Evolutionary conservation across 148 eudicot genomes (phyloP), one percentile per base, ranked within the genome.

Genomic region (Rhododendron ovatum): DNA sequence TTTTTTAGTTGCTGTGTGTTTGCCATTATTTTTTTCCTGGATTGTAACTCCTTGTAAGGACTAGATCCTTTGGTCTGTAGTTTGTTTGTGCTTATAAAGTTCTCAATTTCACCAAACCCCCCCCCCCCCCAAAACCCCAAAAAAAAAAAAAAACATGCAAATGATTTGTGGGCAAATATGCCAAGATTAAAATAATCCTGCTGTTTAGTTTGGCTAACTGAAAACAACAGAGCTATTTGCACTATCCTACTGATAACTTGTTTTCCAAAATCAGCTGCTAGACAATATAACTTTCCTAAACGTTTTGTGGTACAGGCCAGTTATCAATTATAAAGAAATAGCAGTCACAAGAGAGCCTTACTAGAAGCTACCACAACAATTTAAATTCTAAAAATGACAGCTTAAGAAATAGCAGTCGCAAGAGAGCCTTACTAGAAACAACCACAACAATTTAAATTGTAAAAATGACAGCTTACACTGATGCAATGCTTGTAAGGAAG

Each of bases 401-500:
- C 94, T 91, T 90, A 93, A 84, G 4, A 33, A 84, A 73, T 30
- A 74, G 39, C 55, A 22, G 33, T 50, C 20, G 33, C 41, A 50
- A 71, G 18, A 67, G 28, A 83, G 10, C 53, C 63, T 26, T 0
- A 80, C 24, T 51, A 39, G 41, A 15, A 43, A 79, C 15, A 81
- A 5, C 15, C 12, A n/a, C 35, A 22, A 51, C 1, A 47, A 45
- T 45, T 12, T 51, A 65, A 24, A 61, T 35, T 48, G 9, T 79
- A 28, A 35, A 33, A 59, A 78, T 48, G 73, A 81, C 6, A 57
- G 85, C 94, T 91, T 90, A 93, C 94, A 85, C 73, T 30, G 90
- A 45, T 78, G 92, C 76, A 81, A 96, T 82, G 82, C 86, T 84
- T 76, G 86, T 85, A 20, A 96, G 89, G 91, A 89, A 90, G 26